These are phyloP conservation scores for Phytophthora rubi DNA, from an alignment of 352 stramenopile species.

Conservation along the genomic window DNA sequence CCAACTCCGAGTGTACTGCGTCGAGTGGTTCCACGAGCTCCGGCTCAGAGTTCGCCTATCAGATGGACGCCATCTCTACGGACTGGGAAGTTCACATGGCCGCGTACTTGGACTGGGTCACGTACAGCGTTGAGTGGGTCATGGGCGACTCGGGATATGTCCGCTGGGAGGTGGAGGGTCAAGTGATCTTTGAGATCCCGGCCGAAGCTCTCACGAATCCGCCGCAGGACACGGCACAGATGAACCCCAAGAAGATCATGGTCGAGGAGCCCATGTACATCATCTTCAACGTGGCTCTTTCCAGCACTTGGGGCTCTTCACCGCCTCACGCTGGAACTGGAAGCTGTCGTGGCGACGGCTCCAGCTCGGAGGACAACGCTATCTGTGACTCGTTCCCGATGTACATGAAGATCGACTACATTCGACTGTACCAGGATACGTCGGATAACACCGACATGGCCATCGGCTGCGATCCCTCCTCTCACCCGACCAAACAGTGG, in stretches of 20 bases:
- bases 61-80: conserved; percentile 93
- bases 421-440: conserved; percentile 45
- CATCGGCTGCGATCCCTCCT: neutral
- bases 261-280: conserved; percentile 92
- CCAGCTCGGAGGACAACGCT: conserved; percentile 19
- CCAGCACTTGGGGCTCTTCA: conserved; percentile 73
- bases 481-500: conserved; percentile 52
- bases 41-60: conserved; percentile 49
- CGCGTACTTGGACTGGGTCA: conserved; percentile 81
- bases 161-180: conserved; percentile 75
- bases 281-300: conserved; percentile 92
- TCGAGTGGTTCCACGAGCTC: conserved; percentile 35
- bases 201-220: conserved; percentile 56
- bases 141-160: conserved; percentile 53
- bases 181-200: conserved; percentile 89
- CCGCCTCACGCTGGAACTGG: conserved; percentile 37
- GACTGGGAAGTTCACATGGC: conserved; percentile 82
- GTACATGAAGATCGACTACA: conserved; percentile 82
- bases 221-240: conserved; percentile 49
- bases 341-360: no score
- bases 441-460: neutral
- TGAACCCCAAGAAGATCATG: conserved; percentile 86
- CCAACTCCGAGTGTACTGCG: no score
- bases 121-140: conserved; percentile 67
- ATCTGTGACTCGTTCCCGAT: conserved; percentile 75